Evolutionary conservation across 805 yeast species (phyloP), one percentile per base, ranked within the genome.

Genomic region (Vanderwaltozyma tropicalis): DNA sequence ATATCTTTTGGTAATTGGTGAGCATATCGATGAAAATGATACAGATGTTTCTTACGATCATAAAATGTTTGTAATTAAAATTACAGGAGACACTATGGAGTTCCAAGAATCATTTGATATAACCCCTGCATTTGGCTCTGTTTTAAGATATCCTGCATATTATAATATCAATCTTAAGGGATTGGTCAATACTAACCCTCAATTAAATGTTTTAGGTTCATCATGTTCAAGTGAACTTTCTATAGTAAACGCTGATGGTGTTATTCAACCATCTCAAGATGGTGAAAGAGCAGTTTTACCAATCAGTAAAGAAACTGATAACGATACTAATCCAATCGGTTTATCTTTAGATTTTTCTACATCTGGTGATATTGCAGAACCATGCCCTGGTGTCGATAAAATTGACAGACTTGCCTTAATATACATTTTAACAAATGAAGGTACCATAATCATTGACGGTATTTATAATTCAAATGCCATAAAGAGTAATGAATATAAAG

Each of bases 221-320:
- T 72, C 87, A 0, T 68, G 75, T 18, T 74, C 92, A 0, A 67
- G 82, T 3, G 95, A 83, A 38, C 50, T 82, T 13, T 59, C 72
- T 7, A 59, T 78, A 1, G 41, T 71, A 19, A 64, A 74, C 2
- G 47, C 61, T 1, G 34, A 46, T 0, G 56, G 58, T 15, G 51
- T 64, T 3, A 49, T 79, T 1, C 62, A 62, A 22, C 78, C 78
- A 8, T 57, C 71, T 3, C 81, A 80, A 47, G 96, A 87, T 50
- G 65, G 78, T 4, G 76, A 74, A 48, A 68, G 82, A 35, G 94
- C 95, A 0, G 69, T 75, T 19, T 63, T 85, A 44, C 95, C 95
- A 1, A 63, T 84, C 47, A 74, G 74, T 50, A 78, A 74, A 8
- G 78, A 67, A 2, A 63, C 78, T 1, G 78, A 72, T 32, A 78